Base-by-base conservation (phyloP, 1,284 basidiomycete genomes). In the Malassezia sp. region DNA sequence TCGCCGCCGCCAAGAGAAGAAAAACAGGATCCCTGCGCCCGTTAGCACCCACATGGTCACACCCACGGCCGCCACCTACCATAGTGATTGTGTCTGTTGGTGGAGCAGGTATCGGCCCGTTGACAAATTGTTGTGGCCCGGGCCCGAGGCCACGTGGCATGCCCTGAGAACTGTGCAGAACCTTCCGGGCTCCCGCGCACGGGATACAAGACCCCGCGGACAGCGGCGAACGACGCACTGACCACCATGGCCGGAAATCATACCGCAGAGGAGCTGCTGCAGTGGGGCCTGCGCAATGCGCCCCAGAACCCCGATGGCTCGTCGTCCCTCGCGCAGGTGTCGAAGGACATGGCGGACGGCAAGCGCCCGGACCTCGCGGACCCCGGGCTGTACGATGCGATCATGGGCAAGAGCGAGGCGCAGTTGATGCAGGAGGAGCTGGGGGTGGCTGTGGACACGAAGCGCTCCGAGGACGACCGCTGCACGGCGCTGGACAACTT, bases 401-500 rank as follows among this genome's bases (percentile, higher is more conserved):
- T 69, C 24, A 70, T 67, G 65, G 65, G 63, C n/a, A 70, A 66
- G 40, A 57, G 53, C 28, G 67, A 70, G 52, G 63, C 65, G 6
- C 50, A 58, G 37, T 64, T 70, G 64, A 70, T 70, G 67, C 41
- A 50, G n/a, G 65, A 70, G 42, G 58, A 67, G 45, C 54, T 70
- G 18, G 23, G 44, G 0, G 58, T 54, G 17, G 65, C 63, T 67
- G 6, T 54, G 26, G 54, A 64, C 38, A n/a, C 46, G 9, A 24
- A 48, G 7, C 42, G 57, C 9, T 26, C 46, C 2, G 37, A 52
- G 31, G 26, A 50, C 0, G 63, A 66, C 30, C 55, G 87, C 24
- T 74, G 87, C 38, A 74, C 78, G 15, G 89, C 91, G 0, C 75
- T 96, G 59, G 91, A 97, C 73, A 80, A 96, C 69, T 78, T 96